Conservation (phyloP, 108 stramenopile genomes). For the Pseudonitzschia multiseries region DNA sequence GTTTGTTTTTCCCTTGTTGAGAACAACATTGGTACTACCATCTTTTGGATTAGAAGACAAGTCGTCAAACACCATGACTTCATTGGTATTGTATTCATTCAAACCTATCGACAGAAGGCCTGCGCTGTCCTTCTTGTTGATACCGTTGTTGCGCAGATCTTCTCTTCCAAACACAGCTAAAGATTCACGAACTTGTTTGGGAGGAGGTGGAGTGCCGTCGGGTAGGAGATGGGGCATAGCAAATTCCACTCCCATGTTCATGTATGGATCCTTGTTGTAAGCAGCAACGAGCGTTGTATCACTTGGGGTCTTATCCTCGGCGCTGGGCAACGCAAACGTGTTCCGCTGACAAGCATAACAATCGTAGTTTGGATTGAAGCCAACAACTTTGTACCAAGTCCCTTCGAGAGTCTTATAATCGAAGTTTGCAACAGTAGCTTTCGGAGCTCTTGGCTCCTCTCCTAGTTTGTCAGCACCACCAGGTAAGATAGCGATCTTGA, state of each 20-base stretch:
- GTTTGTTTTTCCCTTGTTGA: constrained; percentile 49
- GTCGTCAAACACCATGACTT: constrained; percentile 86
- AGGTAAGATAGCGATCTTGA: constrained; percentile 93
- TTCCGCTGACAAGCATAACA: constrained; percentile 97
- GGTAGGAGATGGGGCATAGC: constrained; percentile 87
- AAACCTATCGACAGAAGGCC: constrained; percentile 72
- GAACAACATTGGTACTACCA: constrained; percentile 38
- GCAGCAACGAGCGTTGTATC: constrained; percentile 22
- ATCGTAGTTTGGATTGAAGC: constrained; percentile 97
- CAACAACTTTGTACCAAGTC: constrained; percentile 95
- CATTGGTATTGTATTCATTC: constrained; percentile 81
- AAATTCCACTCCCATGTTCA: constrained; percentile 90
- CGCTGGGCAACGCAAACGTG: constrained; percentile 76
- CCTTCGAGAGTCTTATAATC: constrained; percentile 84
- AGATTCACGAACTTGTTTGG: constrained; percentile 63
- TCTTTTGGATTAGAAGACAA: constrained; percentile 8
- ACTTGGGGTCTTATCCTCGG: constrained; percentile 16
- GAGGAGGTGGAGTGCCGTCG: constrained; percentile 82
- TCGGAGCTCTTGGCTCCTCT: constrained; percentile 77
- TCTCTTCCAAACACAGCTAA: constrained; percentile 37
- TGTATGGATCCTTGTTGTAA: constrained; percentile 42
- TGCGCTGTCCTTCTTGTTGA: background rate
- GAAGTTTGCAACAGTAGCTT: constrained; percentile 80
- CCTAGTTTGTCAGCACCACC: constrained; percentile 81
- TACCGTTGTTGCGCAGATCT: constrained; percentile 14